Conservation (phyloP, 805 yeast species). For the Metschnikowia cubensis region DNA sequence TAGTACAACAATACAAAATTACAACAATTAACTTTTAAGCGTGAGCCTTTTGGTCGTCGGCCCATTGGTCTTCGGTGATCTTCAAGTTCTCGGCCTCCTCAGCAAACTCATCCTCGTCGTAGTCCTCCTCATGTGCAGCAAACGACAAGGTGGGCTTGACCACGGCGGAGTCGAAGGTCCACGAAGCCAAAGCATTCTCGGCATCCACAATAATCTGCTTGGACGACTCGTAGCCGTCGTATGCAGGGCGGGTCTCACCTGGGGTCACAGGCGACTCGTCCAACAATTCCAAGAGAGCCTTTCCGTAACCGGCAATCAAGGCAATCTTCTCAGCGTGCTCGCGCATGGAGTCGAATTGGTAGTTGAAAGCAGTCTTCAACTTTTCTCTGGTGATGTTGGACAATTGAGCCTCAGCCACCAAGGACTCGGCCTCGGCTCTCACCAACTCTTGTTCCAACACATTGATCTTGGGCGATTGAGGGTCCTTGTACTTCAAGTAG, state of each 20-base stretch:
- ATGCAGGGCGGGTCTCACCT: constrained; percentile 87
- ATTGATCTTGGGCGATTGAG: constrained; percentile 75
- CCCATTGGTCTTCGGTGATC: constrained; percentile 34
- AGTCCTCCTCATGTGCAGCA: constrained; percentile 49
- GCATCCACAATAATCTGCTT: constrained; percentile 84
- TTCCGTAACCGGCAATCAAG: constrained; percentile 85
- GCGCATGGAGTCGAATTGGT: constrained; percentile 80
- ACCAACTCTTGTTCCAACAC: constrained; percentile 86
- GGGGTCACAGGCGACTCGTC: constrained; percentile 87
- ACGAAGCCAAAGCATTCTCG: constrained; percentile 74
- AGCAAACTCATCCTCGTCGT: constrained; percentile 42
- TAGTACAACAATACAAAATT: neutral
- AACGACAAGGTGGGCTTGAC: constrained; percentile 78
- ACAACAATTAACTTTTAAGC: constrained; percentile 7
- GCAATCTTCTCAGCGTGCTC: constrained; percentile 85
- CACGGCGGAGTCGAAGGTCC: constrained; percentile 82
- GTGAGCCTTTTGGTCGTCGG: constrained; percentile 15
- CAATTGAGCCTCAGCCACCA: constrained; percentile 89
- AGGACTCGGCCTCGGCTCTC: constrained; percentile 86
- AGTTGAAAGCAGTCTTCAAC: constrained; percentile 77
- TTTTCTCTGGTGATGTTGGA: constrained; percentile 86
- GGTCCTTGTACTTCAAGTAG: constrained; percentile 78
- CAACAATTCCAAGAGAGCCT: constrained; percentile 75
- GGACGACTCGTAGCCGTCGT: constrained; percentile 85
- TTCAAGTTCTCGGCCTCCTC: constrained; percentile 43